Percentiles rank a stretch among this genome's conserved stretches.
Conservation (phyloP, 345 rosid species). For the Brassica carinata region DNA sequence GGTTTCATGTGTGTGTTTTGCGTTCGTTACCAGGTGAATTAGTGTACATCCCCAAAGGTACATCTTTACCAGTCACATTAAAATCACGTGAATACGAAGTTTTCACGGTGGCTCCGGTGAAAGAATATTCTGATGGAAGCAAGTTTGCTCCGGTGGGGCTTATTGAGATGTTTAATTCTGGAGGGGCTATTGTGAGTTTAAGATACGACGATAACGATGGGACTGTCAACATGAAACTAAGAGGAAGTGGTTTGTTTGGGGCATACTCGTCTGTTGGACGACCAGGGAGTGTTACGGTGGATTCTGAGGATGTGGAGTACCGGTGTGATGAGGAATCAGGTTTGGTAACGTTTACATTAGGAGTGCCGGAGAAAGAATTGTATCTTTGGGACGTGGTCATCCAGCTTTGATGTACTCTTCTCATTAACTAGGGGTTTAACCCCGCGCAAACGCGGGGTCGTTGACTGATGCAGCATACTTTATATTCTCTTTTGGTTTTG, state of each 20-base stretch:
- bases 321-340: slow-evolving; percentile 48
- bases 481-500: too few species aligned
- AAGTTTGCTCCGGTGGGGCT: slow-evolving; percentile 9
- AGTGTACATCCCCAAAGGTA: neutral
- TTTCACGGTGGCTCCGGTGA: slow-evolving; percentile 4
- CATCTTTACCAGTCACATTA: neutral
- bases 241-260: neutral
- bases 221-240: neutral
- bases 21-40: neutral
- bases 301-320: slow-evolving; percentile 49
- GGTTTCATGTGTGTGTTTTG: neutral
- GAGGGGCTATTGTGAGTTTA: slow-evolving; percentile 5
- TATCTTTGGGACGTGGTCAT: slow-evolving; percentile 27
- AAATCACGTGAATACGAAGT: neutral
- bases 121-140: neutral
- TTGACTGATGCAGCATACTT: too few species aligned
- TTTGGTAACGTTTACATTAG: slow-evolving; percentile 47
- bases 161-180: neutral
- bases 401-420: neutral
- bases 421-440: too few species aligned
- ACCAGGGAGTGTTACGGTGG: slow-evolving; percentile 56
- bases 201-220: neutral
- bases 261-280: slow-evolving; percentile 33
- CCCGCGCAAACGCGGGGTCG: too few species aligned
- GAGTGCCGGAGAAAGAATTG: slow-evolving; percentile 51